Evolutionary conservation across 2,329 filamentous ascomycete species (phyloP), one percentile per base, ranked within the genome.

Genomic region (Verticillium isaacii): DNA sequence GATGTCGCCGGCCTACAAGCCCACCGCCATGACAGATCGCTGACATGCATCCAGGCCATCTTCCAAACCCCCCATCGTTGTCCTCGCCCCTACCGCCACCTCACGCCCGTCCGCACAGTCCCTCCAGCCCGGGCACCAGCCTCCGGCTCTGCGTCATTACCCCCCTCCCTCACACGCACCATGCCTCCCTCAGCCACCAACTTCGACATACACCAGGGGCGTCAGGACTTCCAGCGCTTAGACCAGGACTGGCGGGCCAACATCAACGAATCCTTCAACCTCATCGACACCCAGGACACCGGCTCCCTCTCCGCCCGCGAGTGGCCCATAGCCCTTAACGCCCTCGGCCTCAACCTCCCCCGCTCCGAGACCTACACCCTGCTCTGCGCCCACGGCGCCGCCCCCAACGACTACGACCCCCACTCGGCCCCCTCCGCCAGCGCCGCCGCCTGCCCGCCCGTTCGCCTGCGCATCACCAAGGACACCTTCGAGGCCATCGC

Each of bases 261-360:
- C 54, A 66, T 66, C 36, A 63, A 63, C 60, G 64, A 66, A 52
- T 63, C 64, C 54, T 98, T 98, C 77, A 89, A 89, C 65, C 88
- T 98, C 67, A 98, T 99, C 82, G 95, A 98, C 75, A 90, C 97
- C 71, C 94, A 98, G 82, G 94, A 96, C 75, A 93, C 98, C 79
- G 86, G 89, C 56, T 88, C 91, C 76, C 92, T 99, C 72, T 94
- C 98, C 80, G 98, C 97, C 81, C 95, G 98, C 79, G 95, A 99
- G 78, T 91, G 98, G 74, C 94, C 95, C 77, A 95, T 98, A 78
- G 93, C 94, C 64, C 89, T 98, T 70, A 95, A 96, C 74, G 95
- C 95, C 3, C 87, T 99, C 1, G 95, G 95, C 66, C 98, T 98
- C 80, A 92, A 96, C 70, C 82, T 97, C 58, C 85, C 92, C 63